Base-by-base conservation (phyloP, 164 flowering plant genomes). In the Hamamelis virginiana region DNA sequence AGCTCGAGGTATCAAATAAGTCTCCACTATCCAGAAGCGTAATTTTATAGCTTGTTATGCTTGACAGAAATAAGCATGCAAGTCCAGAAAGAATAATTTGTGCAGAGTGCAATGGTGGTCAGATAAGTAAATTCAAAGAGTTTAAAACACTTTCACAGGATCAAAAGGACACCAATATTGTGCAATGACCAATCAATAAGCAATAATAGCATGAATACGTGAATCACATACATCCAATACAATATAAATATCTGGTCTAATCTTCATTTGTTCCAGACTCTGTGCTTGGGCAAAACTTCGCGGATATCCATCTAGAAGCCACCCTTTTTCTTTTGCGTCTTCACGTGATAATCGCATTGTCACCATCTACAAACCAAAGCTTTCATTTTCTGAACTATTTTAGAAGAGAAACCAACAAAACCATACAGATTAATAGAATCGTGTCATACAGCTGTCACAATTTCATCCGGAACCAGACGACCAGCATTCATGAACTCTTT, bases 281-380 rank as follows among this genome's bases (percentile, higher is more conserved):
- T 88, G 78, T 28, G 97, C 98, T 78, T 95, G 98, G 21, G 86
- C 65, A 27, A 65, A 74, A 74, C 80, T 95, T 67, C 98, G 76
- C 23, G 91, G 97, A 78, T 82, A 92, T 23, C 98, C 98, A 87
- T 95, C 97, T 46, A 95, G 83, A 78, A 95, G 97, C 98, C 98
- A 95, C 56, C 98, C 98, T 67, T 75, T 87, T 76, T 84, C 89
- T 77, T 78, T 84, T 62, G 84, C 92, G 87, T 95, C 98, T 77
- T 82, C 68, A 23, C 64, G 80, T 53, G 96, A 87, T 67, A 95
- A 76, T 65, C 97, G 80, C 60, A 87, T 63, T 47, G 71, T 84
- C 72, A 95, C 97, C 92, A 95, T 92, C 98, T 95, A 74, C 38
- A 76, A 71, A 52, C 43, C n/a, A 57, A 61, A 27, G 50, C 22